These are phyloP conservation scores for Rhizophagus clarus DNA, from an alignment of 192 early-diverging fungal species.

Conservation along the genomic window DNA sequence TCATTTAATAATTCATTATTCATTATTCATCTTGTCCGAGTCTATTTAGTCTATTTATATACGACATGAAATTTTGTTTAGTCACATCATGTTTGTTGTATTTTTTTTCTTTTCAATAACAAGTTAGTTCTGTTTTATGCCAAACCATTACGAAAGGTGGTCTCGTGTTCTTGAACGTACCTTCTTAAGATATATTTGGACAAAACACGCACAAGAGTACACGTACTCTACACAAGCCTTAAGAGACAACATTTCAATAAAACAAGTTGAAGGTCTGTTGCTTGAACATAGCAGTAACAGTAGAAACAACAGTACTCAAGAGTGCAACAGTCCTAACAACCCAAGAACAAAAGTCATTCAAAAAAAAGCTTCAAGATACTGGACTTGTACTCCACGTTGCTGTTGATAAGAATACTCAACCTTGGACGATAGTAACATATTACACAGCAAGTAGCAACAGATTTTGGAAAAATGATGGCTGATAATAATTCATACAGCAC, in stretches of 20 bases:
- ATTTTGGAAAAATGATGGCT: not conserved
- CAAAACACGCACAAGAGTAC: not conserved
- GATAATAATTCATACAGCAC: too few relatives aligned
- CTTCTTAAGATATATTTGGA: slow-evolving; percentile 6
- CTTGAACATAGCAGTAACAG: too few relatives aligned
- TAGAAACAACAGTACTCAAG: too few relatives aligned
- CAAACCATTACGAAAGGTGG: not conserved
- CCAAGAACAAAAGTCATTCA: slow-evolving; percentile 11
- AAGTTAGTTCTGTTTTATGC: too few relatives aligned
- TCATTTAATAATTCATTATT: too few relatives aligned
- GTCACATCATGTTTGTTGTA: too few relatives aligned
- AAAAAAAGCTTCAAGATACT: too few relatives aligned
- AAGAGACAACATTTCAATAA: not conserved
- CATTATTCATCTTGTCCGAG: too few relatives aligned
- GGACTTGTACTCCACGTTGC: slow-evolving; percentile 12
- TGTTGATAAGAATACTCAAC: not conserved
- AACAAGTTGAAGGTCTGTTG: not conserved
- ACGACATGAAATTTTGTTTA: too few relatives aligned
- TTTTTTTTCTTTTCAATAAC: too few relatives aligned
- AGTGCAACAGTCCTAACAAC: not conserved
- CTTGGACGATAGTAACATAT: slow-evolving; percentile 24
- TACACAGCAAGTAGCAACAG: not conserved
- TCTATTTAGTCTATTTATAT: too few relatives aligned
- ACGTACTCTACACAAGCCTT: not conserved
- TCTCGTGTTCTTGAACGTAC: not conserved